phyloP scores from a whole-genome alignment of 2,329 filamentous ascomycete genomes.

The Akanthomyces lecanii region DNA sequence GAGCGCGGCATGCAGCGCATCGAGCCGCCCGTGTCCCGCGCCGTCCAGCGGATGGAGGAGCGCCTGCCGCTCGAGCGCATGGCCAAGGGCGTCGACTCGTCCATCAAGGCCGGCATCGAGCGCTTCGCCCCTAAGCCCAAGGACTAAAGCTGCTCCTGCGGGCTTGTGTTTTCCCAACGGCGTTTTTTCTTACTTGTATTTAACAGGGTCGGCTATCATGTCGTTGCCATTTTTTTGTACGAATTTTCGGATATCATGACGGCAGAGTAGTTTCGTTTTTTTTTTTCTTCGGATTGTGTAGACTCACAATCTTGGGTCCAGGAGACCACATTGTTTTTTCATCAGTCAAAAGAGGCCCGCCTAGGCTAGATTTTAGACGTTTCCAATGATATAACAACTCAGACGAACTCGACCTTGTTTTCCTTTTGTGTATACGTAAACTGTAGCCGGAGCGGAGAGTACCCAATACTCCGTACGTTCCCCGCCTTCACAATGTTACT shows the following conservation, averaged over 20 bases:
- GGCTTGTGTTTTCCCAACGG: neutral
- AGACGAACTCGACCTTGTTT: neutral
- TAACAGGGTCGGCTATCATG: neutral
- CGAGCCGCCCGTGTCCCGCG: slow-evolving; percentile 43
- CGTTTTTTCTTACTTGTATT: neutral
- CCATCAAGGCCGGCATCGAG: slow-evolving; percentile 45
- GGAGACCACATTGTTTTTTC: neutral
- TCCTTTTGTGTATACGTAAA: neutral
- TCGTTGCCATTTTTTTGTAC: neutral
- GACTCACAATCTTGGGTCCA: neutral
- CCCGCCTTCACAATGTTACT: neutral
- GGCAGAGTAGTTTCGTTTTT: neutral
- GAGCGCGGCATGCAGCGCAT: slow-evolving; percentile 45
- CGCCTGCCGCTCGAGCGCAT: slow-evolving; percentile 48
- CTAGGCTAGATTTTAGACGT: slow-evolving; percentile 12
- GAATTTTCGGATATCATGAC: neutral
- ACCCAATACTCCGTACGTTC: neutral
- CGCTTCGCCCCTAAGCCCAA: slow-evolving; percentile 30
- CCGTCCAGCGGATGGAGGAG: slow-evolving; percentile 43
- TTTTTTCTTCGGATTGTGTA: neutral
- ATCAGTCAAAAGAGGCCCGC: neutral
- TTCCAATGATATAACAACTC: slow-evolving; percentile 1
- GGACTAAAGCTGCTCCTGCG: neutral
- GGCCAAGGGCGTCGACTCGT: slow-evolving; percentile 44
- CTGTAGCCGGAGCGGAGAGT: neutral